These are phyloP conservation scores for Amauroascus verrucosus DNA, from an alignment of 2,329 filamentous ascomycete genomes.

Conservation along the genomic window DNA sequence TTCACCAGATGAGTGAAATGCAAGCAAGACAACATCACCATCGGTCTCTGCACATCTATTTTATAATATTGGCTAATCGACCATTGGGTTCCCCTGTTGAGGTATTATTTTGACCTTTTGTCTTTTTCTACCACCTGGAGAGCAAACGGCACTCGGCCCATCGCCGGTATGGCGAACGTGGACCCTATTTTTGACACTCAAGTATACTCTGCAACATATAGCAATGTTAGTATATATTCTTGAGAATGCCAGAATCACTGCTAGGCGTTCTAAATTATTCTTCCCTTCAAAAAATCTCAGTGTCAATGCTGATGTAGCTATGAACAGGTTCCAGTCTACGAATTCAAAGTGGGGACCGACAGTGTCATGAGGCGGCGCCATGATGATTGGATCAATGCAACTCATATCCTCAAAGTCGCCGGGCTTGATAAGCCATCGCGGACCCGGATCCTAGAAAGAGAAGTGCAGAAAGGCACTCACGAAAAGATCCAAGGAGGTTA, in stretches of 20 bases:
- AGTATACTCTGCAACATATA: conserved; percentile 57
- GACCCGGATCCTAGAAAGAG: conserved; percentile 87
- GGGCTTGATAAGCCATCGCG: conserved; percentile 94
- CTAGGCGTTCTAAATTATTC: too few species aligned
- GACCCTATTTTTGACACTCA: conserved; percentile 22
- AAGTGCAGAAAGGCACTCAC: conserved; percentile 91
- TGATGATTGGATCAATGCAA: conserved; percentile 99
- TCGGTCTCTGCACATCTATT: not conserved
- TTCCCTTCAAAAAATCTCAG: too few species aligned
- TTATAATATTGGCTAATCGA: not conserved
- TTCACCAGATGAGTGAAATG: not conserved
- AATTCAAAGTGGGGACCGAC: conserved; percentile 75
- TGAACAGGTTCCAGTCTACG: conserved; percentile 79
- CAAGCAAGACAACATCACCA: not conserved
- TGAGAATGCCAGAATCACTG: not conserved
- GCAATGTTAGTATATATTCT: conserved; percentile 41
- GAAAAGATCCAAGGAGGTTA: conserved; percentile 98
- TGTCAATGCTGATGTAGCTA: not conserved
- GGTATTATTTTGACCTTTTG: not conserved
- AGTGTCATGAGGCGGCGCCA: conserved; percentile 92
- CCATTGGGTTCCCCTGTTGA: not conserved
- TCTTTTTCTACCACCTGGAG: not conserved
- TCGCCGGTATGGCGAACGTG: not conserved
- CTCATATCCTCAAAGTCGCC: conserved; percentile 92
- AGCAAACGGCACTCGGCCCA: not conserved